These are phyloP conservation scores for Leishmania gerbilli DNA, from an alignment of 208 protist genomes.

Conservation along the genomic window DNA sequence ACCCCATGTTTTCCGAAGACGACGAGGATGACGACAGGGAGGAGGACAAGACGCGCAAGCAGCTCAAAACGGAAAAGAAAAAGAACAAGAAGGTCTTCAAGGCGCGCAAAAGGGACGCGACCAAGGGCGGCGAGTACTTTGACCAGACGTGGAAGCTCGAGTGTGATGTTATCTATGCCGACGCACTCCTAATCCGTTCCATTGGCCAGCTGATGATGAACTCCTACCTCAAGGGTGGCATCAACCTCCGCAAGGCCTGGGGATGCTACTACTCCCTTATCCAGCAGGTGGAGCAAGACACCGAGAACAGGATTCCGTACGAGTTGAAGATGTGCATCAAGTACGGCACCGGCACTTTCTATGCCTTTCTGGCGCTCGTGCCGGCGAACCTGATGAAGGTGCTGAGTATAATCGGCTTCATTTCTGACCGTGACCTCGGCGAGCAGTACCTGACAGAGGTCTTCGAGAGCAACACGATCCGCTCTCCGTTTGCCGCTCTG, in stretches of 20 bases:
- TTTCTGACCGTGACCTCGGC: slow-evolving; percentile 90
- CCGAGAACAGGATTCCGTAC: slow-evolving; percentile 67
- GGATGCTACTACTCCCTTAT: slow-evolving; percentile 81
- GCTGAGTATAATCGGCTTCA: slow-evolving; percentile 89
- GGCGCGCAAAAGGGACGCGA: slow-evolving; percentile 48
- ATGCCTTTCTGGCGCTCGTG: slow-evolving; percentile 87
- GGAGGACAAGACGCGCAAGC: slow-evolving; percentile 15
- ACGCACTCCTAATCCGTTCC: slow-evolving; percentile 79
- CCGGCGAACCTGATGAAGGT: slow-evolving; percentile 90
- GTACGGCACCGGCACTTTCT: slow-evolving; percentile 89
- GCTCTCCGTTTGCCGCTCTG: slow-evolving; percentile 82
- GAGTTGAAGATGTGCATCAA: slow-evolving; percentile 91
- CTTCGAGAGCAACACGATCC: slow-evolving; percentile 89
- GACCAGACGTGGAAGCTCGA: slow-evolving; percentile 88
- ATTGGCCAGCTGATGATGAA: slow-evolving; percentile 92
- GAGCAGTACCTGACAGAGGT: slow-evolving; percentile 89
- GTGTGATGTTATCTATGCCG: slow-evolving; percentile 91
- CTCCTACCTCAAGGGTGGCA: slow-evolving; percentile 86
- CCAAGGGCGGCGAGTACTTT: slow-evolving; percentile 55
- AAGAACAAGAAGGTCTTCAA: slow-evolving; percentile 66
- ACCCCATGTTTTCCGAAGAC: slow-evolving; percentile 63
- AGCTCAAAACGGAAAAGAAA: slow-evolving; percentile 26
- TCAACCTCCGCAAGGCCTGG: slow-evolving; percentile 91
- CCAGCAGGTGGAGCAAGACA: slow-evolving; percentile 73
- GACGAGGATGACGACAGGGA: slow-evolving; percentile 21